Percentiles rank a stretch among this genome's conserved stretches.
Evolutionary conservation across 192 early-diverging fungal genomes (phyloP).

Genomic region (Rhizophagus clarus): DNA sequence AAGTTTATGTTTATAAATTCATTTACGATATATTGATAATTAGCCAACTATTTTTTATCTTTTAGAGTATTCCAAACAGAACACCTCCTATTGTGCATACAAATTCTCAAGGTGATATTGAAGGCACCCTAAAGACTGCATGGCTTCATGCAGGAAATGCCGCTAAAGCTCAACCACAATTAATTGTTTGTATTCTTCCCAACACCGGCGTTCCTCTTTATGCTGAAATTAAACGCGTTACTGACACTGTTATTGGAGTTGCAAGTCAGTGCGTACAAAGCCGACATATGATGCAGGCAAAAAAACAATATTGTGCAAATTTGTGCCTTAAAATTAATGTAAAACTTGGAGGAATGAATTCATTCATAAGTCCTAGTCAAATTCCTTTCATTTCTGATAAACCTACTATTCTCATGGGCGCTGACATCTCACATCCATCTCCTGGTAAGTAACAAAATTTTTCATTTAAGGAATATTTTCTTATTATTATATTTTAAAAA

Average conservation of each 20-base stretch:
- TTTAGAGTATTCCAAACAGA: constrained; percentile 44
- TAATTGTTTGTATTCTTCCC: constrained; percentile 83
- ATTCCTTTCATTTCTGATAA: constrained; percentile 70
- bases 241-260: constrained; percentile 86
- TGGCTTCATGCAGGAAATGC: constrained; percentile 72
- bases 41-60: not conserved
- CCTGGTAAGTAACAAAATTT: constrained; percentile 57
- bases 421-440: constrained; percentile 88
- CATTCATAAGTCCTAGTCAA: constrained; percentile 58
- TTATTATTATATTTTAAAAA: not conserved
- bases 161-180: constrained; percentile 69
- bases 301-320: constrained; percentile 93
- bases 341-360: constrained; percentile 91
- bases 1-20: constrained; percentile 10
- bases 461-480: too few relatives aligned
- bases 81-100: constrained; percentile 50
- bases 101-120: constrained; percentile 73
- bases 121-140: constrained; percentile 63
- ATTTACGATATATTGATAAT: not conserved
- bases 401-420: constrained; percentile 87
- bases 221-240: constrained; percentile 78
- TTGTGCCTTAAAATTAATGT: constrained; percentile 93
- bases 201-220: constrained; percentile 82
- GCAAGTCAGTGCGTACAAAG: constrained; percentile 91
- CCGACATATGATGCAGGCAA: constrained; percentile 73